A percentile compares a stretch with the other conserved stretches of the same genome.
Evolutionary conservation across 208 protist species (phyloP).

Genomic region (Acanthamoeba lenticulata): DNA sequence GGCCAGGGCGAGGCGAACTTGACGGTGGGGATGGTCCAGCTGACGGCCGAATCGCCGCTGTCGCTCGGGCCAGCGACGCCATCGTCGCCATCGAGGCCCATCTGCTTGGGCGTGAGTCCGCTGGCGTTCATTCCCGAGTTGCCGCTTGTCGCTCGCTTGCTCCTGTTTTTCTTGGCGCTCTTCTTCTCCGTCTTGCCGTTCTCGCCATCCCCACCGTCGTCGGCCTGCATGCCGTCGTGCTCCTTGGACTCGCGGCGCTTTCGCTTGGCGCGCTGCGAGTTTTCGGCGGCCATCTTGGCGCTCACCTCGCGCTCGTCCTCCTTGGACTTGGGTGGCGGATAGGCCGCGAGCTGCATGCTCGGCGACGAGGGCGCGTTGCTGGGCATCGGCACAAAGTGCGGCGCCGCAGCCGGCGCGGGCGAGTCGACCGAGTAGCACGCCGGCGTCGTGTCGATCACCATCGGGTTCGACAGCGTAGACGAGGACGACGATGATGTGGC

Average conservation of each 20-base stretch:
- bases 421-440: neutral
- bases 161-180: neutral
- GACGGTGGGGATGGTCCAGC: neutral
- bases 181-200: constrained; percentile 5
- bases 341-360: neutral
- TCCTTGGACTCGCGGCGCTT: neutral
- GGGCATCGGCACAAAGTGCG: neutral
- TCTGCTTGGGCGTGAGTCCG: neutral
- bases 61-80: neutral
- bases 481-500: neutral
- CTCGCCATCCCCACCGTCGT: neutral
- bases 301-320: neutral
- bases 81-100: constrained; percentile 15
- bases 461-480: neutral
- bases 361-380: neutral
- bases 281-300: neutral
- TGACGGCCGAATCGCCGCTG: neutral
- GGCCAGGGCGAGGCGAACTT: neutral
- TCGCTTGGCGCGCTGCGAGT: neutral
- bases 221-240: neutral
- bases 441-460: neutral
- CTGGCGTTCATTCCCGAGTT: neutral
- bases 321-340: neutral
- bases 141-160: neutral
- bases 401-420: neutral